Evolutionary conservation across 805 yeast genomes (phyloP), one percentile per base, ranked within the genome.

Genomic region (Naumovozyma dairenensis): DNA sequence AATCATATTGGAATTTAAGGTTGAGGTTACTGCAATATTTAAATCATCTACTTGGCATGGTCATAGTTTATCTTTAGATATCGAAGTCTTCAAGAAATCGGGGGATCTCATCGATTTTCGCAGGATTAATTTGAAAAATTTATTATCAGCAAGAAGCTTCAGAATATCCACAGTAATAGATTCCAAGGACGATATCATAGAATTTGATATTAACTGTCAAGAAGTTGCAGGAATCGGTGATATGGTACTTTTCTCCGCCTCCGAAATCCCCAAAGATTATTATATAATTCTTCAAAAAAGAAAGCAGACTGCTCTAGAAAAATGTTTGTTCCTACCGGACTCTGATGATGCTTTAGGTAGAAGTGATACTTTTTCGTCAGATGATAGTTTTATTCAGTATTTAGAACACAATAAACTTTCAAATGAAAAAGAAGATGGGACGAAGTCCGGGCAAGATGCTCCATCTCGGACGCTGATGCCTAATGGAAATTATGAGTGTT

Each of bases 21-120:
- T 54, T 2, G 45, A 47, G 17, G 36, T 60, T 2, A 37, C 47
- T 13, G 38, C 51, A 1, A 32, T 36, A 14, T 42, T 43, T 28
- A 43, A 43, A 19, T 26, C 48, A 0, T 27, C 45, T 1, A 19
- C 34, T 6, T 63, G 69, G 68, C 58, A 56, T 34, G 59, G 57
- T 9, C 50, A 55, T 27, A 28, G 46, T 4, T 33, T 65, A 3
- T 55, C 60, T 1, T 36, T 59, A 0, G 59, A 55, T 27, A 45
- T 67, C 1, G 43, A 58, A 6, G 37, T 57, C 9, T 53, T 51
- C 2, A 48, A 49, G 21, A 39, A 48, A 4, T 42, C 46, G 5
- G 72, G 72, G 0, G 43, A 30, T 3, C 39, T 72, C 9, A 34
- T 70, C 6, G 75, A 69, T 37, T 71, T 67, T 35, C 55, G 74